Evolutionary conservation across 768 basidiomycete genomes (phyloP), one percentile per base, ranked within the genome.

Genomic region (Crassisporium funariophilum): DNA sequence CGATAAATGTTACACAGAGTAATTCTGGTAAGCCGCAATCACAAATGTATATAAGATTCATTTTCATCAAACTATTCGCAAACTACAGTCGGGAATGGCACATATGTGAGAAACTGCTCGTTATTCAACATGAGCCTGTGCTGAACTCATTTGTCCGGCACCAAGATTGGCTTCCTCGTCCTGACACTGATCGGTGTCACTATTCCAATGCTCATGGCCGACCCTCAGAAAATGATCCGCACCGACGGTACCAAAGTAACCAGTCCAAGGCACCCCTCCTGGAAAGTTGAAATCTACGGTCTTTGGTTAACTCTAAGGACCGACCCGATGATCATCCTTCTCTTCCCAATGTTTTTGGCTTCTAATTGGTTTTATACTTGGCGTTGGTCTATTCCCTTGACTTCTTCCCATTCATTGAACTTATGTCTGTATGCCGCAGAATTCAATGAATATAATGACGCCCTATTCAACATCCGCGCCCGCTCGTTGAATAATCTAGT

Each of bases 341-440:
- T 91, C 15, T 88, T 92, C 72, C 91, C 90, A 10, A 87, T 91
- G 84, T 91, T 91, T 66, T 81, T 90, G 44, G 81, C 86, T 6
- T 86, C 83, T 33, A 91, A 91, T 63, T 91, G 86, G 79, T 90
- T 90, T 68, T 90, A 90, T 60, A 84, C 88, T 2, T 91, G 86
- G 86, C 88, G 86, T 88, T 50, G 59, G 83, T 63, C n/a, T 11
- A 25, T 15, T 29, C 25, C 15, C 4, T 43, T 15, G 29, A 15
- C 12, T 27, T 20, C 16, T 22, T 16, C 24, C 20, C 29, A 41
- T 38, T 20, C 1, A 31, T 17, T 35, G 6, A 22, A 82, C 17
- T 12, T 17, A 21, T 68, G 19, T 21, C 16, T 37, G 19, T 21
- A 17, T 37, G 25, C 59, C 41, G 49, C 84, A 88, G 84, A 91